These are phyloP conservation scores for Sugiyamaella lignohabitans DNA, from an alignment of 805 yeast species.

Conservation along the genomic window DNA sequence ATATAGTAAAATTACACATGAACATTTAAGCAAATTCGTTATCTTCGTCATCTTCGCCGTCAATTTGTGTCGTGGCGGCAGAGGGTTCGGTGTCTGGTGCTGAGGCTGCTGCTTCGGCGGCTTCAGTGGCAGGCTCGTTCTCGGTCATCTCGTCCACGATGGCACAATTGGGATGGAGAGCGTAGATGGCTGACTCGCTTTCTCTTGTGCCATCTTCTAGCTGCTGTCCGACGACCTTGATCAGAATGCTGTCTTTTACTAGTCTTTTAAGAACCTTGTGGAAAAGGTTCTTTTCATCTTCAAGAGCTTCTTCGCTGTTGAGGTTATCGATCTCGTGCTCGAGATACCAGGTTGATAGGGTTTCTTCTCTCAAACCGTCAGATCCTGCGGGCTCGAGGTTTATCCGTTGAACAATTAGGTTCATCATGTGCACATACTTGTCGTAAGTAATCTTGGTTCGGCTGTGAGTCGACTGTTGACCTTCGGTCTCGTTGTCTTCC, in stretches of 20 bases:
- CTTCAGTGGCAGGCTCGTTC: neutral
- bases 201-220: conserved; percentile 30
- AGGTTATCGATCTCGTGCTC: conserved; percentile 65
- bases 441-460: conserved; percentile 70
- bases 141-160: conserved; percentile 2
- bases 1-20: neutral
- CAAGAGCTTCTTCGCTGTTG: conserved; percentile 60
- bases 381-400: conserved; percentile 46
- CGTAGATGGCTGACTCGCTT: conserved; percentile 23
- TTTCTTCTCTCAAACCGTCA: conserved; percentile 60
- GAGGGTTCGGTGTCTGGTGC: neutral
- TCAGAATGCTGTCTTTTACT: conserved; percentile 75
- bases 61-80: neutral
- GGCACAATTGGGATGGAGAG: conserved; percentile 32
- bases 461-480: conserved; percentile 23
- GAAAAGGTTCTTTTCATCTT: conserved; percentile 63
- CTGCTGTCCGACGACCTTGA: conserved; percentile 49
- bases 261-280: conserved; percentile 75
- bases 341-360: conserved; percentile 76
- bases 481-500: conserved; percentile 8
- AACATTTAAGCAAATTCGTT: conserved; percentile 2
- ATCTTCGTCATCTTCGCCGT: conserved; percentile 1
- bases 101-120: conserved; percentile 1
- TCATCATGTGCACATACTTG: conserved; percentile 78
- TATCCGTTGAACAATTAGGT: conserved; percentile 61